A percentile compares a stretch with the other conserved stretches of the same genome.
These are phyloP conservation scores for Backusella sp. DNA, from an alignment of 192 early-diverging fungal species.

Conservation along the genomic window DNA sequence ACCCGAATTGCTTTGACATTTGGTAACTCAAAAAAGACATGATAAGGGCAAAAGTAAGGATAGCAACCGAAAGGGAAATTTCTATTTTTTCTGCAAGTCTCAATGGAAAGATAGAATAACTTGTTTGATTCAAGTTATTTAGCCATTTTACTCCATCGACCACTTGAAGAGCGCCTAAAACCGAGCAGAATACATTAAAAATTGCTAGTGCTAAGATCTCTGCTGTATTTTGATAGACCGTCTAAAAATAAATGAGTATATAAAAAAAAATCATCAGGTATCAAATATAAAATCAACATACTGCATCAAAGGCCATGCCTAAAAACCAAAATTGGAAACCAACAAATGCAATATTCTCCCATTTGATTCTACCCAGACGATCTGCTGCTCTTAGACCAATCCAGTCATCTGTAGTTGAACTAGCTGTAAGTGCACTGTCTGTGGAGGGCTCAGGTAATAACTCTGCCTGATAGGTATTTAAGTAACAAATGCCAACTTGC, in stretches of 20 bases:
- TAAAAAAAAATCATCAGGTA: background rate
- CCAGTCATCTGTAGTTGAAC: constrained; percentile 5
- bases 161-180: constrained; percentile 34
- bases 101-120: constrained; percentile 17
- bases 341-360: constrained; percentile 42
- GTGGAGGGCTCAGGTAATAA: constrained; percentile 19
- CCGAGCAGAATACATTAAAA: constrained; percentile 37
- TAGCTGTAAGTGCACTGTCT: constrained; percentile 3
- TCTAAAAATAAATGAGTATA: constrained; percentile 14
- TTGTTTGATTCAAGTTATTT: background rate
- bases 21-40: constrained; percentile 30
- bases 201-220: constrained; percentile 37
- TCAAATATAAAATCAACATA: constrained; percentile 14
- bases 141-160: constrained; percentile 38
- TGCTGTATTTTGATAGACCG: constrained; percentile 39
- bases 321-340: constrained; percentile 40
- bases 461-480: constrained; percentile 26
- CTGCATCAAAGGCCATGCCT: constrained; percentile 41
- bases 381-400: constrained; percentile 22
- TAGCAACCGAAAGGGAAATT: constrained; percentile 30
- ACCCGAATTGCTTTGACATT: constrained; percentile 39
- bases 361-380: constrained; percentile 36
- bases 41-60: constrained; percentile 27
- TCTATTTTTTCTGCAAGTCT: constrained; percentile 32
- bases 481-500: constrained; percentile 25